phyloP scores from a whole-genome alignment of 2,329 filamentous ascomycete genomes.

The Alternaria postmessia region DNA sequence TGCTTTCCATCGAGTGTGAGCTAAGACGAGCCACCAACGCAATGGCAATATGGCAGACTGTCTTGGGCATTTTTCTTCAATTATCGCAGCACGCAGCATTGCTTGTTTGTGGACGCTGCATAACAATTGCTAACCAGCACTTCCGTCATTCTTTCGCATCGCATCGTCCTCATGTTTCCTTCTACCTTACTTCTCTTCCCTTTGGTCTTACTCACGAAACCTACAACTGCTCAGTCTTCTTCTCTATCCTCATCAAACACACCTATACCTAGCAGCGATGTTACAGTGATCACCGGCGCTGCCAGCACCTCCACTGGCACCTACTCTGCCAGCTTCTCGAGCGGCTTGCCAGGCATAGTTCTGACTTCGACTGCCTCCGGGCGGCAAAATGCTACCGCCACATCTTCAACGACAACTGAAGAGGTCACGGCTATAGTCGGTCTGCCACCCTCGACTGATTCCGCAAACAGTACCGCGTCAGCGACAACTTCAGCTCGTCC shows the following conservation, averaged over 20 bases:
- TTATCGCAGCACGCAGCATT: background rate
- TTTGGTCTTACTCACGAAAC: conserved; percentile 13
- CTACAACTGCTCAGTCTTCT: conserved; percentile 24
- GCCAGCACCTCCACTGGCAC: background rate
- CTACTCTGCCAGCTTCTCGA: background rate
- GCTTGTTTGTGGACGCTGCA: background rate
- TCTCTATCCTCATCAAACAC: conserved; percentile 8
- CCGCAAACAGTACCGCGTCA: conserved; percentile 19
- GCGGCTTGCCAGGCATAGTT: conserved; percentile 5
- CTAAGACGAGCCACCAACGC: conserved; percentile 4
- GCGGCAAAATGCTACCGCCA: conserved; percentile 22
- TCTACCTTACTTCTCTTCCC: conserved; percentile 12
- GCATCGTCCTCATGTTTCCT: conserved; percentile 22
- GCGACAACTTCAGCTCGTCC: conserved; percentile 18
- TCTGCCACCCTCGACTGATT: conserved; percentile 15
- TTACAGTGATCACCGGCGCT: background rate
- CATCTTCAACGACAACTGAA: conserved; percentile 18
- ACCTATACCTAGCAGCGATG: conserved; percentile 20
- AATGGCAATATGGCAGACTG: background rate
- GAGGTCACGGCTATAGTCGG: conserved; percentile 33
- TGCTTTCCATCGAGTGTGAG: conserved; percentile 12
- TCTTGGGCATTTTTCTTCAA: background rate
- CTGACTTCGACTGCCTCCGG: conserved; percentile 14
- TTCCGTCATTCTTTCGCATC: conserved; percentile 20
- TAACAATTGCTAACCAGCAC: conserved; percentile 4